Conservation (phyloP, 164 flowering plant species). For the Macadamia integrifolia region DNA sequence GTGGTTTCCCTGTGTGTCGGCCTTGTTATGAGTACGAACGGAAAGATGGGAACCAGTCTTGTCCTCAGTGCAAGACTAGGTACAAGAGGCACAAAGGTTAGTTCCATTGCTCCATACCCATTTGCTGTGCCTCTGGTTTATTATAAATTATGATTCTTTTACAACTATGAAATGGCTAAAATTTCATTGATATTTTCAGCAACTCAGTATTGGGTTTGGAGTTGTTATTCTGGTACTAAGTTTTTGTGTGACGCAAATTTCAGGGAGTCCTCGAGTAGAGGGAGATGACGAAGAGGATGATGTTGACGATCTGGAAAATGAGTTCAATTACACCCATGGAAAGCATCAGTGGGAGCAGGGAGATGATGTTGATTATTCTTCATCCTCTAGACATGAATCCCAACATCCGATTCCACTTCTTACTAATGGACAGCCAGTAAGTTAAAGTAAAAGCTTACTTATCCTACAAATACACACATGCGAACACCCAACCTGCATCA, state of each 20-base stretch:
- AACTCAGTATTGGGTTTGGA: no score
- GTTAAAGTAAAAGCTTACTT: slow-evolving; percentile 9
- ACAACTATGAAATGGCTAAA: not conserved
- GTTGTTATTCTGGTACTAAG: not conserved
- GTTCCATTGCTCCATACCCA: slow-evolving; percentile 7
- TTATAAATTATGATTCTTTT: not conserved
- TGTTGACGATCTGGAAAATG: slow-evolving; percentile 90
- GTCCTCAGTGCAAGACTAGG: slow-evolving; percentile 75
- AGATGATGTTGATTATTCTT: slow-evolving; percentile 69
- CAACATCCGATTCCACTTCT: slow-evolving; percentile 85
- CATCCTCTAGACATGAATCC: slow-evolving; percentile 79
- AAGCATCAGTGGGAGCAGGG: slow-evolving; percentile 61
- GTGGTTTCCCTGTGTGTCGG: slow-evolving; percentile 74
- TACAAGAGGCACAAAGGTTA: slow-evolving; percentile 73
- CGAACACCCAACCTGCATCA: no score
- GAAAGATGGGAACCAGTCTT: slow-evolving; percentile 70
- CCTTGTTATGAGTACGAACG: slow-evolving; percentile 79
- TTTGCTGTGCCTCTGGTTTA: not conserved
- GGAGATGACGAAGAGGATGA: slow-evolving; percentile 99
- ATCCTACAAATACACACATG: no score
- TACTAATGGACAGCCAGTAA: slow-evolving; percentile 75
- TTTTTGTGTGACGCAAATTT: slow-evolving; percentile 8
- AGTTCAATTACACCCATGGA: slow-evolving; percentile 61
- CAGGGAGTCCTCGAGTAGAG: slow-evolving; percentile 93
- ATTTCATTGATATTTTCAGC: not conserved